Conservation (phyloP, 2,329 filamentous ascomycete genomes). For the Trichoderma breve region DNA sequence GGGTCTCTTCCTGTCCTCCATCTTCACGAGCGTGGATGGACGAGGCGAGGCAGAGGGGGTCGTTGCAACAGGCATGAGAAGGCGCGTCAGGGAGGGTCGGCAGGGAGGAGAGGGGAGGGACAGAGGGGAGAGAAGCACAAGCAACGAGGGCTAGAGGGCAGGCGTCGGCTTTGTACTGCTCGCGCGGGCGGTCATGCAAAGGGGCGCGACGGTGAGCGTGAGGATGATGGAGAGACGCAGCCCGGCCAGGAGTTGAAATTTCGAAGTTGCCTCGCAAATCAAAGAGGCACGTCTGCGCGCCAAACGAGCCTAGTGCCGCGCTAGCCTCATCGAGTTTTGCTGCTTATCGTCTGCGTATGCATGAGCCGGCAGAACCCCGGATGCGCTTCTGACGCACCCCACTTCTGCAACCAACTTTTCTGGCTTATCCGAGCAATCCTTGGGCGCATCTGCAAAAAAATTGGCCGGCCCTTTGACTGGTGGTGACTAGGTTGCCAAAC, state of each 20-base stretch:
- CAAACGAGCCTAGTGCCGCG: conserved; percentile 36
- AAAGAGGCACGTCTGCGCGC: conserved; percentile 36
- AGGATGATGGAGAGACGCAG: conserved; percentile 36
- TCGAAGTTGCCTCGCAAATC: conserved; percentile 45
- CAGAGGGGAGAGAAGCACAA: conserved; percentile 24
- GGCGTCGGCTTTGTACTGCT: conserved; percentile 35
- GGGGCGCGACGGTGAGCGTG: conserved; percentile 32
- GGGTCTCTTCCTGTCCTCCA: conserved; percentile 99
- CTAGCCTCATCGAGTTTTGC: conserved; percentile 33
- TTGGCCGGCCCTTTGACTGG: neutral
- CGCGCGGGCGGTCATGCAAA: conserved; percentile 38
- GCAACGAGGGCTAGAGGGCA: conserved; percentile 34
- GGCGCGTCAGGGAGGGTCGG: conserved; percentile 33
- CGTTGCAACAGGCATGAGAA: conserved; percentile 87
- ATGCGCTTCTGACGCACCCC: conserved; percentile 9
- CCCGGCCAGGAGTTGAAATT: conserved; percentile 44
- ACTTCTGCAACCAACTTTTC: conserved; percentile 16
- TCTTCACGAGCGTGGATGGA: conserved; percentile 84
- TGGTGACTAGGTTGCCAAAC: neutral
- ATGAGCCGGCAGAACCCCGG: conserved; percentile 36
- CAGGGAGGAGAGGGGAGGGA: conserved; percentile 38
- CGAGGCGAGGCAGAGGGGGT: conserved; percentile 66
- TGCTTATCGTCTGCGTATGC: conserved; percentile 36
- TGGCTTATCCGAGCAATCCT: conserved; percentile 14
- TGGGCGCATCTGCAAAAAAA: conserved; percentile 13